Conservation (phyloP, 345 rosid species). For the Carallia pectinifolia region DNA sequence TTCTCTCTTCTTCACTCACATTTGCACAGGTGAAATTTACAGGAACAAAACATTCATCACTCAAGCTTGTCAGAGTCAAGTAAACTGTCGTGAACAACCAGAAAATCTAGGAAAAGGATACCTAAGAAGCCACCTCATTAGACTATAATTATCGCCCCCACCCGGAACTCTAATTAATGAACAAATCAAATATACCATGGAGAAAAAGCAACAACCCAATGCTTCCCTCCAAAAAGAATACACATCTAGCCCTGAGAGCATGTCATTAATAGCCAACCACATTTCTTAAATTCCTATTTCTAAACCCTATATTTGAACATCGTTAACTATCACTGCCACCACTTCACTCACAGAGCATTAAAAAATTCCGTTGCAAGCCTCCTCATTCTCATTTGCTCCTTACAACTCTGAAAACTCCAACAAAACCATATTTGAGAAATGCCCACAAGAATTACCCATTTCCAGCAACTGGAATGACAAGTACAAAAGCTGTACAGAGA, state of each 20-base stretch:
- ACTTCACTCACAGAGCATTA: slow-evolving; percentile 8
- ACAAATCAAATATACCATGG: slow-evolving; percentile 48
- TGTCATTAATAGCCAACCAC: slow-evolving; percentile 34
- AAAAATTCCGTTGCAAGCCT: slow-evolving; percentile 21
- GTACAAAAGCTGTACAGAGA: slow-evolving; percentile 29
- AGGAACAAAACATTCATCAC: slow-evolving; percentile 28
- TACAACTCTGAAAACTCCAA: slow-evolving; percentile 13
- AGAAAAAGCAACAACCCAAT: slow-evolving; percentile 37
- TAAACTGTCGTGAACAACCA: neutral
- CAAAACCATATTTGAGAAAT: slow-evolving; percentile 1
- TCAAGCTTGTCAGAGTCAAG: slow-evolving; percentile 19
- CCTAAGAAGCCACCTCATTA: slow-evolving; percentile 22
- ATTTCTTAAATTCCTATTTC: slow-evolving; percentile 32
- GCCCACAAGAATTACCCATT: slow-evolving; percentile 2
- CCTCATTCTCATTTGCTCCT: slow-evolving; percentile 18
- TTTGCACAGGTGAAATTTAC: slow-evolving; percentile 39
- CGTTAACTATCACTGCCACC: slow-evolving; percentile 18
- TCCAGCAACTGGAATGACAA: slow-evolving; percentile 20
- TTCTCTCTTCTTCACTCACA: slow-evolving; percentile 21
- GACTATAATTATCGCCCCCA: slow-evolving; percentile 23
- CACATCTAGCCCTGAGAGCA: slow-evolving; percentile 30
- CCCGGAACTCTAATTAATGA: slow-evolving; percentile 32
- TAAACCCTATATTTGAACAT: slow-evolving; percentile 33
- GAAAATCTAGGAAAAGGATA: slow-evolving; percentile 10
- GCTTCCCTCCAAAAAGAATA: slow-evolving; percentile 75